A percentile compares a stretch with the other conserved stretches of the same genome.
These are phyloP conservation scores for Edaphochlamys debaryana DNA, from an alignment of 139 green algal species.

Conservation along the genomic window DNA sequence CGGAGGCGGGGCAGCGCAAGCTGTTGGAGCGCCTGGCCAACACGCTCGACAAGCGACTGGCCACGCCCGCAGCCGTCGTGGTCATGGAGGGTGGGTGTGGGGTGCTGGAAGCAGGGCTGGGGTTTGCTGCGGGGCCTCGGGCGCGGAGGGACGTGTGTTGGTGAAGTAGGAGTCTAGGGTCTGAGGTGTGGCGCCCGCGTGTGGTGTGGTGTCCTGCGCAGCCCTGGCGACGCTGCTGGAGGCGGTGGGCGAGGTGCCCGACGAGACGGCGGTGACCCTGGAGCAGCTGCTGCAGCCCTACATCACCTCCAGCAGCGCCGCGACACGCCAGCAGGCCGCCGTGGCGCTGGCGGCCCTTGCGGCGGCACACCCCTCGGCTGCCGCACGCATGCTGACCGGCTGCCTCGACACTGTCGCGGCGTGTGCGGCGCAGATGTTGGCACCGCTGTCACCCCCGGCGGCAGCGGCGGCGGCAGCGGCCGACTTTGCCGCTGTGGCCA, in stretches of 20 bases:
- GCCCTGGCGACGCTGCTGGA: conserved; percentile 76
- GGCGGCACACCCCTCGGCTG: conserved; percentile 63
- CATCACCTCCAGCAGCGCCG: conserved; percentile 40
- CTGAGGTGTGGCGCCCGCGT: too few species aligned
- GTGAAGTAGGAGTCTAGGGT: too few species aligned
- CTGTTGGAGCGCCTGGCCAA: conserved; percentile 69
- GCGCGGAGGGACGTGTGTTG: too few species aligned
- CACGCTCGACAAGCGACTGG: conserved; percentile 30
- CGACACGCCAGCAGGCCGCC: conserved; percentile 69
- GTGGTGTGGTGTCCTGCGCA: conserved; percentile 21
- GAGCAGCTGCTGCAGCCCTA: conserved; percentile 59
- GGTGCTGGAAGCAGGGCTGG: too few species aligned
- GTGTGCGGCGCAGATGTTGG: conserved; percentile 10
- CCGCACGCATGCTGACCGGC: conserved; percentile 57
- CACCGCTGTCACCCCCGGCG: neutral
- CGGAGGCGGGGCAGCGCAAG: conserved; percentile 72
- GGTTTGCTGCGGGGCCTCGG: too few species aligned
- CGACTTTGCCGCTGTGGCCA: too few species aligned
- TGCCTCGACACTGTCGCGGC: conserved; percentile 28
- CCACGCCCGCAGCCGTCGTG: conserved; percentile 64
- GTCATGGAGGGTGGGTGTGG: conserved; percentile 64
- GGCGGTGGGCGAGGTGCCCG: conserved; percentile 79
- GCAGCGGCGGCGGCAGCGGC: neutral
- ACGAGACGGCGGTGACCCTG: conserved; percentile 58
- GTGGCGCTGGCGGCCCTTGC: conserved; percentile 71